phyloP scores from a whole-genome alignment of 371 early-diverging fungal species.

The Lichtheimia corymbifera region DNA sequence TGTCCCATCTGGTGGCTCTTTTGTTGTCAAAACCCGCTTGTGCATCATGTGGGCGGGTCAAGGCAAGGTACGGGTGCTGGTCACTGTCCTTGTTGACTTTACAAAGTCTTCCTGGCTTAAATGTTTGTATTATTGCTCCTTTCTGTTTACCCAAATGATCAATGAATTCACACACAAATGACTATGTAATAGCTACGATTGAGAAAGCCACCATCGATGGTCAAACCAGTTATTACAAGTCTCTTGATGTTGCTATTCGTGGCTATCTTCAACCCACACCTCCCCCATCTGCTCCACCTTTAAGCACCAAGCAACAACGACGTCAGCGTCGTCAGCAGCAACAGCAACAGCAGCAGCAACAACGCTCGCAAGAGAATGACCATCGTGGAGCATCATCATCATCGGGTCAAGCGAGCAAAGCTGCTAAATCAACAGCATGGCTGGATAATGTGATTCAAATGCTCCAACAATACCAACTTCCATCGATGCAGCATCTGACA shows the following conservation, averaged over 20 bases:
- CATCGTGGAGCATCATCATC: not conserved
- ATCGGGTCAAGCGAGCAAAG: not conserved
- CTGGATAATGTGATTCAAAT: not conserved
- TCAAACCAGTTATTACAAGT: conserved; percentile 57
- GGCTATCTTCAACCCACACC: conserved; percentile 14
- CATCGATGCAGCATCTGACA: conserved; percentile 25
- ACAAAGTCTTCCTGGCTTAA: conserved; percentile 75
- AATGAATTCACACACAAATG: not conserved
- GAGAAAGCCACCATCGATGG: conserved; percentile 70
- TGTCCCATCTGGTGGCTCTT: conserved; percentile 83
- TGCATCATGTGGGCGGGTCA: conserved; percentile 80
- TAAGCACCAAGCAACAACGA: conserved; percentile 10
- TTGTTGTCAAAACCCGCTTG: conserved; percentile 69
- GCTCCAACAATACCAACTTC: conserved; percentile 8
- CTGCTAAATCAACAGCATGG: too few species aligned
- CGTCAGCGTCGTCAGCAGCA: conserved; percentile 6
- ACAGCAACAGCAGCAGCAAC: not conserved
- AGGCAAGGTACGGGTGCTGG: conserved; percentile 58
- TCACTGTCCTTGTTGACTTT: conserved; percentile 72
- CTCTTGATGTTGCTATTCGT: conserved; percentile 48
- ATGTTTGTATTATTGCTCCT: conserved; percentile 35
- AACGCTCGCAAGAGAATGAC: not conserved
- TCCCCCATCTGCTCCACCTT: not conserved
- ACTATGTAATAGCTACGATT: conserved; percentile 38
- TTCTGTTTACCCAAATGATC: not conserved